Evolutionary conservation across 495 filamentous ascomycete species (phyloP).

Genomic region (Neurospora sublineolata): DNA sequence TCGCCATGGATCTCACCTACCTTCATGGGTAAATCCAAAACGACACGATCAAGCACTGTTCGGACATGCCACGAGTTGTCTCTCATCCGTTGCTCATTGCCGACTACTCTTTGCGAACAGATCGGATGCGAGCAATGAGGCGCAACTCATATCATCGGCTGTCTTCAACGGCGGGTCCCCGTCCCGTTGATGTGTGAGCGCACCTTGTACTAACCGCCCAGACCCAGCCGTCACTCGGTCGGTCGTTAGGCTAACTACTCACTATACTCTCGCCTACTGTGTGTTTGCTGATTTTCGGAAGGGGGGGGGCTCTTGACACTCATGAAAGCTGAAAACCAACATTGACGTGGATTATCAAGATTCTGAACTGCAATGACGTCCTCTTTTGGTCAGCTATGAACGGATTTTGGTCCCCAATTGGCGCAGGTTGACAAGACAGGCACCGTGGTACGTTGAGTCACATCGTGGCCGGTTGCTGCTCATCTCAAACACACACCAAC

Average conservation of each 20-base stretch:
- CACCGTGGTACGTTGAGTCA: neutral
- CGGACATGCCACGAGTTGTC: neutral
- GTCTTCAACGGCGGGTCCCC: neutral
- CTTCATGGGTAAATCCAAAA: neutral
- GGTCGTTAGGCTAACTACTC: neutral
- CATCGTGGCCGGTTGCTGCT: neutral
- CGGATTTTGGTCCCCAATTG: neutral
- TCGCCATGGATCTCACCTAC: neutral
- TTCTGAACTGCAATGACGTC: neutral
- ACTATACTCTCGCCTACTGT: neutral
- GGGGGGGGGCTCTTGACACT: neutral
- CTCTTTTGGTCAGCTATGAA: neutral
- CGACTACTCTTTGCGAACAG: neutral
- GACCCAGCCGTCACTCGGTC: neutral
- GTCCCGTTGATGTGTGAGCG: neutral
- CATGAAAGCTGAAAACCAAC: neutral
- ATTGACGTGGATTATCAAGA: neutral
- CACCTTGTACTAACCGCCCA: neutral
- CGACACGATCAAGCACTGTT: neutral
- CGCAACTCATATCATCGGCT: neutral
- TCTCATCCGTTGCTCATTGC: neutral
- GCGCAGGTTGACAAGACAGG: neutral
- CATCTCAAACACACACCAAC: neutral
- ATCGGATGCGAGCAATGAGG: neutral
- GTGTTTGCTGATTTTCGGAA: neutral